Conservation (phyloP, 2,329 filamentous ascomycete species). For the Lithohypha guttulata region DNA sequence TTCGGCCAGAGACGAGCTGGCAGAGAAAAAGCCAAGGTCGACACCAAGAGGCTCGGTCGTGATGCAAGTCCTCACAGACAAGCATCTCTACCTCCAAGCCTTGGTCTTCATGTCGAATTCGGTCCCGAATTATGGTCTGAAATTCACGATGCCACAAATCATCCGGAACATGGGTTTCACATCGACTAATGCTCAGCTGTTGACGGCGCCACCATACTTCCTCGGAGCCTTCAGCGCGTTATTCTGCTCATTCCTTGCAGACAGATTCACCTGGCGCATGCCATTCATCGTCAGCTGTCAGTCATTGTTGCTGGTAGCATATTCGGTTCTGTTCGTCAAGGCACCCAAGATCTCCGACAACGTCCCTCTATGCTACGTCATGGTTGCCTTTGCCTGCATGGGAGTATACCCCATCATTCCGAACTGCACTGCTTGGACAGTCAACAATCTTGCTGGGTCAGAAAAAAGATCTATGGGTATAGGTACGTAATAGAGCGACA, state of each 20-base stretch:
- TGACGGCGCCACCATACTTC: constrained; percentile 29
- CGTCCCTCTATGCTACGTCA: constrained; percentile 35
- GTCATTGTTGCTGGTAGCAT: constrained; percentile 27
- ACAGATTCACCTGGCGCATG: constrained; percentile 31
- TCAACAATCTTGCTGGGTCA: constrained; percentile 30
- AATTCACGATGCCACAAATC: constrained; percentile 31
- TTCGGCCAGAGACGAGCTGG: background rate
- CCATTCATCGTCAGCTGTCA: constrained; percentile 31
- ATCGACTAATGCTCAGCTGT: constrained; percentile 25
- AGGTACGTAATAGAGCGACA: background rate
- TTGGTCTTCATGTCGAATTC: constrained; percentile 36
- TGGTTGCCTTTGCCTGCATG: constrained; percentile 34
- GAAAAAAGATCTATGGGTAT: constrained; percentile 33
- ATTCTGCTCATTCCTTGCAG: constrained; percentile 28
- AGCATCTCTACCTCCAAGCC: constrained; percentile 37
- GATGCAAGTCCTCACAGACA: constrained; percentile 26
- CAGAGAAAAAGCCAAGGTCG: constrained; percentile 3
- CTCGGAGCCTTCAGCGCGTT: constrained; percentile 25
- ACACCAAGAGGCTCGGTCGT: background rate
- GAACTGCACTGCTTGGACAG: constrained; percentile 34
- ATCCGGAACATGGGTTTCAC: constrained; percentile 34
- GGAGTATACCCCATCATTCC: constrained; percentile 37
- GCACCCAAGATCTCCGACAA: constrained; percentile 31
- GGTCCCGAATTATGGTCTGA: constrained; percentile 28
- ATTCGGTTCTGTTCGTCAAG: constrained; percentile 29